phyloP scores from a whole-genome alignment of 2,329 filamentous ascomycete genomes.

The Diplocarpon mali region DNA sequence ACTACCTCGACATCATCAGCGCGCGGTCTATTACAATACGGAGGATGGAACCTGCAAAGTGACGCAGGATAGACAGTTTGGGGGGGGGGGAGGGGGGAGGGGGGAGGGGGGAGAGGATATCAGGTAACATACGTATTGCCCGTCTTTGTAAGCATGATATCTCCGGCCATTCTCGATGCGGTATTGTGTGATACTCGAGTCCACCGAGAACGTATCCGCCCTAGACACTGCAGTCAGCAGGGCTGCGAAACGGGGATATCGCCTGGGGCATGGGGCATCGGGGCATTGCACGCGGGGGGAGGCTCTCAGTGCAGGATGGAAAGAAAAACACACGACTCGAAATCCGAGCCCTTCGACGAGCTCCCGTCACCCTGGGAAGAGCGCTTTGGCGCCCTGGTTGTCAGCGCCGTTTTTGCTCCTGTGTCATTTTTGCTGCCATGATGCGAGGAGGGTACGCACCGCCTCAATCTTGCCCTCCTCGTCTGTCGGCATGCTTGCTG shows the following conservation, averaged over 20 bases:
- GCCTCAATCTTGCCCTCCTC: constrained; percentile 4
- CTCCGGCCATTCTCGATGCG: constrained; percentile 36
- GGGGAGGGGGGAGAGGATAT: no score
- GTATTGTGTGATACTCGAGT: constrained; percentile 22
- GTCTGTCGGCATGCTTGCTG: constrained; percentile 5
- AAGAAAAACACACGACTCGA: neutral
- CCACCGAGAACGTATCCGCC: constrained; percentile 27
- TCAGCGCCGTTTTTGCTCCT: no score
- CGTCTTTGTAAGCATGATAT: constrained; percentile 37
- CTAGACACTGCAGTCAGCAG: neutral
- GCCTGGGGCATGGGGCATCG: no score
- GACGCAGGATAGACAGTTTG: no score
- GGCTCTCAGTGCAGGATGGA: no score
- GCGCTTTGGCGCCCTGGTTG: no score
- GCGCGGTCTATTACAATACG: no score
- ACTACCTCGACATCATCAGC: constrained; percentile 1
- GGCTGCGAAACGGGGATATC: neutral
- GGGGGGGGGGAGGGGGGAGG: no score
- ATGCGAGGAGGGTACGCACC: neutral
- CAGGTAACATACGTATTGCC: constrained; percentile 20
- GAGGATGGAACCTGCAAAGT: no score
- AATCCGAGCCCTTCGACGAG: neutral
- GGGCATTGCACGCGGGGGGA: no score
- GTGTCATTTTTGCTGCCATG: no score
- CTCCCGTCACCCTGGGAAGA: neutral